These are phyloP conservation scores for Hamamelis virginiana DNA, from an alignment of 164 flowering plant species.

Conservation along the genomic window DNA sequence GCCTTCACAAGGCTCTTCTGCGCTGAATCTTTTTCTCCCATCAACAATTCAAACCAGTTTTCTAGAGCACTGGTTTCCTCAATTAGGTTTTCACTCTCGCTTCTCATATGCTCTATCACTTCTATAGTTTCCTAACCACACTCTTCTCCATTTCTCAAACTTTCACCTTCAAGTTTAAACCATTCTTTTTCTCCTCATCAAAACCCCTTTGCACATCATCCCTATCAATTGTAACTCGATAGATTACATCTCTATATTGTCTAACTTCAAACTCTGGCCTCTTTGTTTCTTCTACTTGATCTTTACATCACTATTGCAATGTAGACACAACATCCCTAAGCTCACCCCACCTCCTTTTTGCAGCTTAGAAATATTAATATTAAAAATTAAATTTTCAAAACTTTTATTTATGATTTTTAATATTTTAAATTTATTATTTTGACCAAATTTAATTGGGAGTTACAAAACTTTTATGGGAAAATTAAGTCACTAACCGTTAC, in stretches of 20 bases:
- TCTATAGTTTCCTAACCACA: constrained; percentile 29
- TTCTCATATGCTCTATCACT: constrained; percentile 24
- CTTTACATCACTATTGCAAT: constrained; percentile 21
- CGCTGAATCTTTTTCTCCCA: constrained; percentile 27
- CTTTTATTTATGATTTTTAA: no score
- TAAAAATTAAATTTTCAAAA: no score
- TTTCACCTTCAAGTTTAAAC: constrained; percentile 17
- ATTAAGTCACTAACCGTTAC: no score
- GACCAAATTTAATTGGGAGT: no score
- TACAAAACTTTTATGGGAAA: no score
- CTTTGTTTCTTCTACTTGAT: constrained; percentile 21
- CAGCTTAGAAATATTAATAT: constrained; percentile 32
- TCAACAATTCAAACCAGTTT: constrained; percentile 18
- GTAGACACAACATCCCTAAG: constrained; percentile 16
- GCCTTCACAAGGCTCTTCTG: constrained; percentile 29
- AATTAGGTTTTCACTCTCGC: constrained; percentile 17
- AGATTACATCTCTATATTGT: constrained; percentile 17
- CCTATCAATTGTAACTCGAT: constrained; percentile 29
- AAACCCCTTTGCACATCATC: constrained; percentile 27
- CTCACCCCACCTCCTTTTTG: constrained; percentile 19
- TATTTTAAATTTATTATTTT: no score
- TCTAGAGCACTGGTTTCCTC: constrained; percentile 37
- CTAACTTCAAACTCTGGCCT: constrained; percentile 32
- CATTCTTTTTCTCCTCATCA: constrained; percentile 42
- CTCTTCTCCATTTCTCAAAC: constrained; percentile 32